Percentiles rank a stretch among this genome's conserved stretches.
phyloP scores from a whole-genome alignment of 495 filamentous ascomycete genomes.

The Xylaria venustula region DNA sequence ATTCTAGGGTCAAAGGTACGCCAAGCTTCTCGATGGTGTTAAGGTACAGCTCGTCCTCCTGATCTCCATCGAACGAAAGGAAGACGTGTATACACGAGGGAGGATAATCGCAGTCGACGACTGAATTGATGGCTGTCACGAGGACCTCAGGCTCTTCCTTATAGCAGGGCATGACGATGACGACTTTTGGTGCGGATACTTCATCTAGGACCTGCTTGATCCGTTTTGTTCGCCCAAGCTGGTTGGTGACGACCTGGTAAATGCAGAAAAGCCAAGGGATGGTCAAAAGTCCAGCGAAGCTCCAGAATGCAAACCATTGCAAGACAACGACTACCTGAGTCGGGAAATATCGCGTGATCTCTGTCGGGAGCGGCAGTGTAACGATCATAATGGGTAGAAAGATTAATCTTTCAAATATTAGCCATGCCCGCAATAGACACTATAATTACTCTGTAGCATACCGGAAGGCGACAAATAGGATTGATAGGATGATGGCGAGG shows the following conservation, averaged over 20 bases:
- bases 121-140: constrained; percentile 84
- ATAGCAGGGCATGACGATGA: constrained; percentile 97
- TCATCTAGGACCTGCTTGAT: constrained; percentile 87
- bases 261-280: constrained; percentile 93
- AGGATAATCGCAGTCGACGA: constrained; percentile 94
- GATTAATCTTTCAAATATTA: constrained; percentile 56
- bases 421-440: not conserved
- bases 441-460: constrained; percentile 37
- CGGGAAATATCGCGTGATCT: constrained; percentile 71
- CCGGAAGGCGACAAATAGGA: constrained; percentile 73
- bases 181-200: constrained; percentile 84
- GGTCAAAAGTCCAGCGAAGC: constrained; percentile 81
- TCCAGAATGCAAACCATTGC: constrained; percentile 96
- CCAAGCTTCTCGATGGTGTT: constrained; percentile 86
- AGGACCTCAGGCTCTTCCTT: constrained; percentile 88
- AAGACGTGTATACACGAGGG: constrained; percentile 93
- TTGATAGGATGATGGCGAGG: constrained; percentile 71
- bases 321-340: constrained; percentile 61
- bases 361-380: constrained; percentile 78
- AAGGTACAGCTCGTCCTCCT: constrained; percentile 85
- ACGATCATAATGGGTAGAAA: constrained; percentile 95
- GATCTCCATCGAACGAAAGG: constrained; percentile 89
- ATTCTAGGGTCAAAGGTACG: constrained; percentile 71
- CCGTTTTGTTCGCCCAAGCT: constrained; percentile 73
- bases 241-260: constrained; percentile 83